Base-by-base conservation (phyloP, 257 asterid genomes). In the Nicotiana noctiflora region DNA sequence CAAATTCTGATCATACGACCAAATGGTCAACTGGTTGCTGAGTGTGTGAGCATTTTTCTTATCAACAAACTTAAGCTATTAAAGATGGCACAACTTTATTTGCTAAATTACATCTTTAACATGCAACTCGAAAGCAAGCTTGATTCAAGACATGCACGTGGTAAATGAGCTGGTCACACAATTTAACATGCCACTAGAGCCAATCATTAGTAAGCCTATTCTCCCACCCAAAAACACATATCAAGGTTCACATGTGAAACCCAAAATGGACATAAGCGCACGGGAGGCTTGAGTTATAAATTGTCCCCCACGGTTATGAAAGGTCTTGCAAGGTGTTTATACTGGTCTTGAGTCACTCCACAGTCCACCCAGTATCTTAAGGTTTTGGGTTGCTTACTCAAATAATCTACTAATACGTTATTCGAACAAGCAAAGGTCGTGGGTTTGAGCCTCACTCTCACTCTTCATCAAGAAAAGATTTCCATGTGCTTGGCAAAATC, bases 401-500 rank as follows among this genome's bases (percentile, higher is more conserved):
- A n/a, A 46, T 25, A 12, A 40, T 40, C 8, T 40, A 40, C 49
- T 74, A 46, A 27, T 56, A 44, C 49, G 59, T 32, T 40, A 40
- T 25, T 44, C 17, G 8, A 40, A 56, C 49, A 21, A 55, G 21
- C 76, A 81, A 37, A 49, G 4, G 55, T 27, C 34, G n/a, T 34
- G 23, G 3, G 21, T 76, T 17, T 1, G 1, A 23, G 29, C 15
- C 34, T 68, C 34, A 53, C 72, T 56, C 13, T 37, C 37, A 18
- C 31, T 40, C 27, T 18, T 32, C 68, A 72, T 60, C 56, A 11
- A 21, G 49, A 46, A 75, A 34, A 56, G 89, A 84, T 79, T 83
- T 90, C 25, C 78, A 23, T 23, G 44, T 74, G 40, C 61, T 27
- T 74, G 13, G 10, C 78, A 49, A 6, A 34, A 74, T 3, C 61